Conservation (phyloP, 1,284 basidiomycete species). For the Cryptococcus hybrid region DNA sequence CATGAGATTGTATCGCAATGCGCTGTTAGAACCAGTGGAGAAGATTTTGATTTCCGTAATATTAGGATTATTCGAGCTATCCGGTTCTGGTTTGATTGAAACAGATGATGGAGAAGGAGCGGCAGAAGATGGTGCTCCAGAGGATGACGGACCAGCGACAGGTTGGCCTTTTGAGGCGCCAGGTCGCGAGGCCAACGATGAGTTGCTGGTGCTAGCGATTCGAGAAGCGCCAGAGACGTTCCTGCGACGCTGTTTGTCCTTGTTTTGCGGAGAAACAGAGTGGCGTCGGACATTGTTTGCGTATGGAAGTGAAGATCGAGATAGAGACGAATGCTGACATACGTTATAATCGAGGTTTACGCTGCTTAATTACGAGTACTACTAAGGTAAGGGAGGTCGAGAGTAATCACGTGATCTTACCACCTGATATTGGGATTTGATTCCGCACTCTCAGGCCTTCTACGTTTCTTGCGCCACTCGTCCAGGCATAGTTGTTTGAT, state of each 20-base stretch:
- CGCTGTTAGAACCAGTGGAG: constrained; percentile 22
- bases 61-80: constrained; percentile 9
- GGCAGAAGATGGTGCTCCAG: neutral
- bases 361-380: too few relatives aligned
- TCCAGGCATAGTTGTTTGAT: too few relatives aligned
- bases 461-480: too few relatives aligned
- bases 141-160: neutral
- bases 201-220: neutral
- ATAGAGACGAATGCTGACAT: too few relatives aligned
- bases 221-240: constrained; percentile 5
- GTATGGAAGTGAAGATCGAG: too few relatives aligned
- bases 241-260: constrained; percentile 23
- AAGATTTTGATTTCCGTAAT: constrained; percentile 40
- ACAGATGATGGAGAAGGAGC: neutral
- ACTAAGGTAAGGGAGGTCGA: too few relatives aligned
- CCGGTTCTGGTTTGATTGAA: constrained; percentile 11
- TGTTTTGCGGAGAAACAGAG: constrained; percentile 39
- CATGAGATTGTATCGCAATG: constrained; percentile 41
- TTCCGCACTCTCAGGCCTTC: too few relatives aligned
- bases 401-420: too few relatives aligned
- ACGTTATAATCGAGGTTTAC: too few relatives aligned
- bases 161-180: neutral
- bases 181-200: neutral
- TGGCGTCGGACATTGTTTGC: constrained; percentile 31
- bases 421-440: too few relatives aligned